These are phyloP conservation scores for Fusarium succisae DNA, from an alignment of 2,329 filamentous ascomycete species.

Conservation along the genomic window DNA sequence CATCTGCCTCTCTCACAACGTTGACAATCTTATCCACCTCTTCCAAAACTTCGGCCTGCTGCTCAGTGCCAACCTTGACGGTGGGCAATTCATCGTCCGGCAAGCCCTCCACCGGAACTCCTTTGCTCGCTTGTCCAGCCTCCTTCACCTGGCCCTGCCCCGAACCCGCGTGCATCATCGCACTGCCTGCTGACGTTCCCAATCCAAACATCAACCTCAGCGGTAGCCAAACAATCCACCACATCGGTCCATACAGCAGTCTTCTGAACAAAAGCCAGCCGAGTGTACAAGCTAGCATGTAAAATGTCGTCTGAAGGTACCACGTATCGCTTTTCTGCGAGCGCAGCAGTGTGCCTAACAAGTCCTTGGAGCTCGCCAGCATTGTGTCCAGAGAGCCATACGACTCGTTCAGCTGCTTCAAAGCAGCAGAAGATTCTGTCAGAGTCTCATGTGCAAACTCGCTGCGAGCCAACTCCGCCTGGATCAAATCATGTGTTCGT, in stretches of 20 bases:
- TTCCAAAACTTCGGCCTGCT: constrained; percentile 56
- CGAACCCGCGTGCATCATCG: constrained; percentile 53
- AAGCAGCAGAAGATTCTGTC: constrained; percentile 81
- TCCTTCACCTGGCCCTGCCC: constrained; percentile 39
- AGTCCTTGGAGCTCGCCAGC: constrained; percentile 75
- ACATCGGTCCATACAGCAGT: constrained; percentile 86
- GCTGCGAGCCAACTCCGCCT: constrained; percentile 83
- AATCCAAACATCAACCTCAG: constrained; percentile 72
- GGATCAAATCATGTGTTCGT: constrained; percentile 87
- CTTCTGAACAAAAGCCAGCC: constrained; percentile 88
- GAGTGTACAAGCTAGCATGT: constrained; percentile 79
- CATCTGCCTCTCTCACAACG: constrained; percentile 50
- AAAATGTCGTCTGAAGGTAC: constrained; percentile 93
- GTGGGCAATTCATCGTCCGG: constrained; percentile 59
- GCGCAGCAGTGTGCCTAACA: constrained; percentile 81
- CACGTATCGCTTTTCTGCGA: constrained; percentile 97
- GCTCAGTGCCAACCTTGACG: constrained; percentile 53
- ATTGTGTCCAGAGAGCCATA: constrained; percentile 84
- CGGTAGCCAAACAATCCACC: constrained; percentile 89
- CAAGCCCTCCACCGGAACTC: constrained; percentile 47
- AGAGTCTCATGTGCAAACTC: constrained; percentile 92
- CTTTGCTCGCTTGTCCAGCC: constrained; percentile 41
- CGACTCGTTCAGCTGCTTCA: constrained; percentile 81
- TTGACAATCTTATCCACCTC: constrained; percentile 66
- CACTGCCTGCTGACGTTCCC: constrained; percentile 64